Evolutionary conservation across 2,329 filamentous ascomycete species (phyloP), one percentile per base, ranked within the genome.

Genomic region (Didymella pinodella): DNA sequence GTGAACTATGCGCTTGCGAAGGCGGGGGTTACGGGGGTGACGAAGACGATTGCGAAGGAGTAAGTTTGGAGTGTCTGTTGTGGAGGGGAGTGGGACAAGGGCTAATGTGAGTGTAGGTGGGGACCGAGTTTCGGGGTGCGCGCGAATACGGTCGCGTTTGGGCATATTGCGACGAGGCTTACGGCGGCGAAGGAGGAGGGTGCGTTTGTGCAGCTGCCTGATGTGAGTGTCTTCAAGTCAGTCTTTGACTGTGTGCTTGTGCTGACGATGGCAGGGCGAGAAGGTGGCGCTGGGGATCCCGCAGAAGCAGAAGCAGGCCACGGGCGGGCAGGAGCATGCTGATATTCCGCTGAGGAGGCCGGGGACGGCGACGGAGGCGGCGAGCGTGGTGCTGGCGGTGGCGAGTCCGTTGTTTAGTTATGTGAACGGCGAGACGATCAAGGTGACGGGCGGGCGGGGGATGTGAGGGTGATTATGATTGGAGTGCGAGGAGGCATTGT

Each of bases 1-100:
- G 87, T 90, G 68, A 97, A 96, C 83, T 96, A 96, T 78, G 85
- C 90, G 34, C 81, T 93, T 47, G 93, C 91, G 53, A 96, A 96
- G 81, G 90, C 92, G 3, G 93, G 91, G 45, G 86, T 96, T 14
- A 86, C 86, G 11, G 93, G 93, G 6, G 84, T 96, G 57, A 93
- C 90, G 59, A 96, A 95, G 81, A 93, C 92, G 1, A 92, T 96
- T 72, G 92, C 92, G 3, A 96, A 96, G 80, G 83, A 97, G 81
- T 75, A 63, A 26, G 72, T 72, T 3, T n/a, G 18, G 34, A 4
- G 12, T 16, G 32, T 34, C 12, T 34, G 4, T 16, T 34, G 14
- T 22, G 2, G 22, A 22, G 22, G 22, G 2, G 22, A 22, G 22
- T 22, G 22, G 22, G 32, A 4, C n/a, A 3, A 6, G 11, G 0